phyloP scores from a whole-genome alignment of 2,329 filamentous ascomycete species.

The Pseudocercospora eumusae region DNA sequence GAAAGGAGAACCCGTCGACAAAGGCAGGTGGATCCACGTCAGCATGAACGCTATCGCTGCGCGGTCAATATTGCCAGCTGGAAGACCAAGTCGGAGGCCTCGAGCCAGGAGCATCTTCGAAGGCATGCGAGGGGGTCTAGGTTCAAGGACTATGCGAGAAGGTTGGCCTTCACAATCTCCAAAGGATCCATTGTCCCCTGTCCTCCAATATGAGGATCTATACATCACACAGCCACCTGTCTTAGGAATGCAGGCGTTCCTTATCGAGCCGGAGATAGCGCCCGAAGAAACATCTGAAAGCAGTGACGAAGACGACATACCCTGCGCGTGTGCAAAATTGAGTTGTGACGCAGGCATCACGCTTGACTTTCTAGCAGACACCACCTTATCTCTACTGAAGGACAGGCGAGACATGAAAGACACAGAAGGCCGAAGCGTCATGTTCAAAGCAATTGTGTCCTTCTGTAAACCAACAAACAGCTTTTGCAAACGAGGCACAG shows the following conservation, averaged over 20 bases:
- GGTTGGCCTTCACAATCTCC: conserved; percentile 21
- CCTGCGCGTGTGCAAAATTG: conserved; percentile 28
- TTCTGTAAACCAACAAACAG: conserved; percentile 25
- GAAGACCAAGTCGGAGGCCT: conserved; percentile 6
- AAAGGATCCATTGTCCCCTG: background rate
- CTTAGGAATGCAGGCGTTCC: conserved; percentile 32
- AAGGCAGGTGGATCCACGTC: conserved; percentile 34
- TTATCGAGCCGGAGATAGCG: conserved; percentile 10
- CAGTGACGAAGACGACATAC: conserved; percentile 8
- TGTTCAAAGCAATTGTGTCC: conserved; percentile 37
- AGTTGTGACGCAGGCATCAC: conserved; percentile 36
- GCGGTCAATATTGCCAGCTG: conserved; percentile 19
- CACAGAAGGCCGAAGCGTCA: conserved; percentile 9
- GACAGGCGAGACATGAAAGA: conserved; percentile 7
- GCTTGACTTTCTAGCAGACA: conserved; percentile 36
- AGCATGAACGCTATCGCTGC: conserved; percentile 29
- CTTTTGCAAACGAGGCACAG: conserved; percentile 24
- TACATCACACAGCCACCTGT: conserved; percentile 34
- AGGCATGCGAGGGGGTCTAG: conserved; percentile 27
- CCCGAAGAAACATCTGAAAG: background rate
- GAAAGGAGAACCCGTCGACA: conserved; percentile 26
- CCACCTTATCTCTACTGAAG: conserved; percentile 26
- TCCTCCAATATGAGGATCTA: conserved; percentile 24
- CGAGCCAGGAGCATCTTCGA: conserved; percentile 29
- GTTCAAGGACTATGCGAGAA: conserved; percentile 16